phyloP scores from a whole-genome alignment of 768 basidiomycete genomes.

The Boletus tomentosulus region DNA sequence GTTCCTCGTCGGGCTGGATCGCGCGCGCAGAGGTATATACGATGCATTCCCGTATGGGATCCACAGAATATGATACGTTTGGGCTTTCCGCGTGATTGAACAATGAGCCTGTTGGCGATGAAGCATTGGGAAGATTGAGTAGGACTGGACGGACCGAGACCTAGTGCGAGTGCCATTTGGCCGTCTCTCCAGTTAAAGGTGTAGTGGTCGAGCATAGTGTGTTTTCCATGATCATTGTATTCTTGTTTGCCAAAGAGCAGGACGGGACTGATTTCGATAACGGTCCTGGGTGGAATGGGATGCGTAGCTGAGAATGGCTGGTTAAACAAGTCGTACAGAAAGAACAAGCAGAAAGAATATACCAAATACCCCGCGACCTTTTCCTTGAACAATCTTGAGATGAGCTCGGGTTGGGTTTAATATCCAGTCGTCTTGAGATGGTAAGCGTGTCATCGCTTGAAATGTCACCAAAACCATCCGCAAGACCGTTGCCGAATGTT shows the following conservation, averaged over 20 bases:
- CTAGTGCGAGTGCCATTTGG: conserved; percentile 72
- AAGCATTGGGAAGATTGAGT: not conserved
- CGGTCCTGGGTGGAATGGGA: conserved; percentile 45
- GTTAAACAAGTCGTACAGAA: not conserved
- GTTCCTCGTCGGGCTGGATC: conserved; percentile 61
- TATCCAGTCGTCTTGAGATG: too few species aligned
- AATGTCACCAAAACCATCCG: conserved; percentile 28
- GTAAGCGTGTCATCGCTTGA: not conserved
- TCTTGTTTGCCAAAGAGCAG: conserved; percentile 70
- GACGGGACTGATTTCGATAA: conserved; percentile 85
- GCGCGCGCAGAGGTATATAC: conserved; percentile 53
- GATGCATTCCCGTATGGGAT: conserved; percentile 54
- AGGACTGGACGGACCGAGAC: conserved; percentile 52
- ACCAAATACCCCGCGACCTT: conserved; percentile 69
- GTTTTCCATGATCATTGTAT: conserved; percentile 57
- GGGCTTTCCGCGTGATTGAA: conserved; percentile 75
- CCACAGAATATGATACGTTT: conserved; percentile 64
- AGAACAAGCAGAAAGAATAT: conserved; percentile 7
- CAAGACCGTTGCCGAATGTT: conserved; percentile 49
- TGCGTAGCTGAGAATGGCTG: conserved; percentile 32
- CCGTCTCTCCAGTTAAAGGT: conserved; percentile 74
- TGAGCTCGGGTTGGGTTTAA: conserved; percentile 48
- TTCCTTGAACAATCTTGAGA: conserved; percentile 42
- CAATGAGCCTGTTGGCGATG: conserved; percentile 55
- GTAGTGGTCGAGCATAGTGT: conserved; percentile 71